Conservation (phyloP, 164 flowering plant species). For the Magnolia changhungtana region DNA sequence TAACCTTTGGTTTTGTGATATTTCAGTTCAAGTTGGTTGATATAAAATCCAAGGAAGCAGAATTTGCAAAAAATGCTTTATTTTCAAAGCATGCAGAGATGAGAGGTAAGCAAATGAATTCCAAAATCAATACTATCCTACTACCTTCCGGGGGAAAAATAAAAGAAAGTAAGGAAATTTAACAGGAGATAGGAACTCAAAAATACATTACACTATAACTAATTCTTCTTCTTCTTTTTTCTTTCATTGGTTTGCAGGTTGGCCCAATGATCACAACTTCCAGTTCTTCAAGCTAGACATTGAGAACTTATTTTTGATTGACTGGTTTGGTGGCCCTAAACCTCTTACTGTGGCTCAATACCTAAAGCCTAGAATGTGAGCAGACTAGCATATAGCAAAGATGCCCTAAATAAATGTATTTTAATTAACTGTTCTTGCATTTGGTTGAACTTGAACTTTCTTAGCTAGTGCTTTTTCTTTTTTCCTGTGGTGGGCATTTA, state of each 20-base stretch:
- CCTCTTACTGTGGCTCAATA: conserved; percentile 75
- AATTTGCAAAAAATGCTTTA: conserved; percentile 57
- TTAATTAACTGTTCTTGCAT: neutral
- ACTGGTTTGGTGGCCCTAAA: conserved; percentile 86
- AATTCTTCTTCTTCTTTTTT: neutral
- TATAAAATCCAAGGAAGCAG: conserved; percentile 52
- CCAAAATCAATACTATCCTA: neutral
- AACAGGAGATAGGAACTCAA: neutral
- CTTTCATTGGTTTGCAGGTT: conserved; percentile 41
- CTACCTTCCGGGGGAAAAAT: too few species aligned
- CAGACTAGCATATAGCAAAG: conserved; percentile 4
- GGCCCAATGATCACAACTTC: conserved; percentile 83
- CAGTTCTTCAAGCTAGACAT: conserved; percentile 69
- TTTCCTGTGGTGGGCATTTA: too few species aligned
- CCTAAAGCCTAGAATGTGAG: conserved; percentile 55
- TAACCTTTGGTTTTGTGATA: neutral
- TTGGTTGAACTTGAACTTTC: too few species aligned
- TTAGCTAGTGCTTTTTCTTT: too few species aligned
- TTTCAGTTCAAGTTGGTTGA: conserved; percentile 55
- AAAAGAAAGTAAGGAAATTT: neutral
- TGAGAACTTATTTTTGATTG: conserved; percentile 67
- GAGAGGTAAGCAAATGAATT: conserved; percentile 45
- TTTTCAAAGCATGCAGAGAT: conserved; percentile 94
- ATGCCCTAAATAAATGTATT: conserved; percentile 2
- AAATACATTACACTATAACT: neutral